Percentiles rank a stretch among this genome's conserved stretches.
Evolutionary conservation across 805 yeast species (phyloP).

Genomic region (Saturnispora galanensis): DNA sequence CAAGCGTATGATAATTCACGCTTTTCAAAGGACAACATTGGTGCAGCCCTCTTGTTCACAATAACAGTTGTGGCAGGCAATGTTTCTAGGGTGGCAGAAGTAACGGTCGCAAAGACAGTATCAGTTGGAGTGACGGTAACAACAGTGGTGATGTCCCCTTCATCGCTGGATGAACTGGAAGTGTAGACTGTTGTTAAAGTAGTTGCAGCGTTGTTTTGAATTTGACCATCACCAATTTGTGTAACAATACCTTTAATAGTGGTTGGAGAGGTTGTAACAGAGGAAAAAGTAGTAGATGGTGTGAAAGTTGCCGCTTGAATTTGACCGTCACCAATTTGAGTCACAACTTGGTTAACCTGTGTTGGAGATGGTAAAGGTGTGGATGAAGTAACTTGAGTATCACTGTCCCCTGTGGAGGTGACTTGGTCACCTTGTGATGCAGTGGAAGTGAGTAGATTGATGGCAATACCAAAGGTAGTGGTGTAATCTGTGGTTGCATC

Average conservation of each 20-base stretch:
- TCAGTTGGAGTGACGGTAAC: slow-evolving; percentile 22
- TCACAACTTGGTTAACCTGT: slow-evolving; percentile 16
- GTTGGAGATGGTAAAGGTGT: slow-evolving; percentile 14
- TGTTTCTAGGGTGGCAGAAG: slow-evolving; percentile 16
- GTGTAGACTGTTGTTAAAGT: slow-evolving; percentile 18
- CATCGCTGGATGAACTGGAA: slow-evolving; percentile 15
- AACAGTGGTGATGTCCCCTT: slow-evolving; percentile 16
- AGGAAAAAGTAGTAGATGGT: background rate
- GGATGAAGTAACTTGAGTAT: slow-evolving; percentile 32
- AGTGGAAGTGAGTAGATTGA: slow-evolving; percentile 37
- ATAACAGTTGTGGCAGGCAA: slow-evolving; percentile 18
- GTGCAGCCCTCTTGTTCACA: slow-evolving; percentile 20
- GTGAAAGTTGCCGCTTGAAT: slow-evolving; percentile 16
- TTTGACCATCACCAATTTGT: slow-evolving; percentile 33
- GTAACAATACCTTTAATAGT: slow-evolving; percentile 22
- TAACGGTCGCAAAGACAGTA: slow-evolving; percentile 23
- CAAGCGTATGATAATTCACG: slow-evolving; percentile 31
- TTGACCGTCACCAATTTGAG: slow-evolving; percentile 45
- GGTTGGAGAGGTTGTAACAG: slow-evolving; percentile 17
- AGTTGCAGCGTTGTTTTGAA: slow-evolving; percentile 4
- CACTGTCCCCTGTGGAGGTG: slow-evolving; percentile 39
- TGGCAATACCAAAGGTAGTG: slow-evolving; percentile 57
- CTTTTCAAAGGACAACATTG: slow-evolving; percentile 5
- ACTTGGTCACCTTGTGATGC: slow-evolving; percentile 21
- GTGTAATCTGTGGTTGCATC: slow-evolving; percentile 51